Evolutionary conservation across 2,329 filamentous ascomycete genomes (phyloP), one percentile per base, ranked within the genome.

Genomic region (Tolypocladium capitatum): DNA sequence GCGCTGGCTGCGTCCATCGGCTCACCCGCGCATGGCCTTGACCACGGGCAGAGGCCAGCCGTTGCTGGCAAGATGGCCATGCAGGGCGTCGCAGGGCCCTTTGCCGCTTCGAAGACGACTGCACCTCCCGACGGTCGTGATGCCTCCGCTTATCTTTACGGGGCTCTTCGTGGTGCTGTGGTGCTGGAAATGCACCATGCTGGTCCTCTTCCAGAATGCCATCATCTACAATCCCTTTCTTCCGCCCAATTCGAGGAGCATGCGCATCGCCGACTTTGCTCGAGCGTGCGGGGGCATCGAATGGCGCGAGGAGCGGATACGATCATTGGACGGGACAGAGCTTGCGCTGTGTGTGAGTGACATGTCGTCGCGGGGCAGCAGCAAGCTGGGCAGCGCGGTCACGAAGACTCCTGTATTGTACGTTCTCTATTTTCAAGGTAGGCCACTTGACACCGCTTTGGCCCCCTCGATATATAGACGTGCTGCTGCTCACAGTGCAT

Each of bases 201-300:
- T 89, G 67, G 71, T 91, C 28, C 55, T 84, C 5, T 84, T 89
- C 60, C 86, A 90, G 64, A 86, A 90, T 58, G 83, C 83, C 59
- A 86, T 90, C 59, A 84, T 90, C 50, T 90, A 89, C 64, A 87
- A 88, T 69, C 83, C 85, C 0, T 83, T 82, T 42, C 65, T 89
- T 45, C 84, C 84, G 18, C 84, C 84, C 2, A 83, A 83, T 57
- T 73, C 84, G 0, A 74, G 84, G 16, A 71, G 74, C 24, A 82
- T 89, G 66, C 79, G 67, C 48, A 81, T 90, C 34, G 66, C 68
- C 3, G 78, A 84, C 55, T 88, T 86, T 58, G 68, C 68, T 27
- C 60, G 62, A 4, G 69, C 75, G 34, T 86, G 81, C 53, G 68
- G 66, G 27, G 79, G 78, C 0, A 68, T 89, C n/a, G 50, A 59